phyloP scores from a whole-genome alignment of 2,329 filamentous ascomycete genomes.

The Daldinia eschscholtzii region DNA sequence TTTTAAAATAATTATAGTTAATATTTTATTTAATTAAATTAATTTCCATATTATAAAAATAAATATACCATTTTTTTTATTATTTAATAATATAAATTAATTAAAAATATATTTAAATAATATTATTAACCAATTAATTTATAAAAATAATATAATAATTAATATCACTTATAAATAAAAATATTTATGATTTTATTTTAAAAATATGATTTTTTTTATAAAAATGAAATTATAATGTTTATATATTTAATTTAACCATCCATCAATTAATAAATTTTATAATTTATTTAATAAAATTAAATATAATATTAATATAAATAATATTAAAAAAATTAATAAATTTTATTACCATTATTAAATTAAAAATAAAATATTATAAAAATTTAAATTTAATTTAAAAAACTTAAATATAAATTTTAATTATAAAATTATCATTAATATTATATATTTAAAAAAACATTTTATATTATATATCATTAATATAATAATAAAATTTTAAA shows the following conservation, averaged over 20 bases:
- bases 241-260: no score
- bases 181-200: no score
- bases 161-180: not conserved
- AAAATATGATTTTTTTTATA: not conserved
- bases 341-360: slow-evolving; percentile 5
- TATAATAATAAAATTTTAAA: not conserved
- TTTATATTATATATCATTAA: slow-evolving; percentile 1
- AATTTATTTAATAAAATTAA: slow-evolving; percentile 7
- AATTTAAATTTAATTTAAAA: slow-evolving; percentile 7
- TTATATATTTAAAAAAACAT: slow-evolving; percentile 5
- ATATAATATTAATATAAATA: slow-evolving; percentile 4
- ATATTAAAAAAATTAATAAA: slow-evolving; percentile 7
- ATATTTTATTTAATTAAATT: not conserved
- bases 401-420: not conserved
- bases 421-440: slow-evolving; percentile 7
- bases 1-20: not conserved
- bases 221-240: not conserved
- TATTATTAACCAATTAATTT: slow-evolving; percentile 4
- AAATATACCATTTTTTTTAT: slow-evolving; percentile 1
- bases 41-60: not conserved
- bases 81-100: not conserved
- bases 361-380: slow-evolving; percentile 1
- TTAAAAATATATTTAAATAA: slow-evolving; percentile 8
- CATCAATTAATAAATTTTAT: slow-evolving; percentile 3
- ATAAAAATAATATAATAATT: not conserved